These are phyloP conservation scores for Diaporthe amygdali DNA, from an alignment of 2,329 filamentous ascomycete species.

Conservation along the genomic window DNA sequence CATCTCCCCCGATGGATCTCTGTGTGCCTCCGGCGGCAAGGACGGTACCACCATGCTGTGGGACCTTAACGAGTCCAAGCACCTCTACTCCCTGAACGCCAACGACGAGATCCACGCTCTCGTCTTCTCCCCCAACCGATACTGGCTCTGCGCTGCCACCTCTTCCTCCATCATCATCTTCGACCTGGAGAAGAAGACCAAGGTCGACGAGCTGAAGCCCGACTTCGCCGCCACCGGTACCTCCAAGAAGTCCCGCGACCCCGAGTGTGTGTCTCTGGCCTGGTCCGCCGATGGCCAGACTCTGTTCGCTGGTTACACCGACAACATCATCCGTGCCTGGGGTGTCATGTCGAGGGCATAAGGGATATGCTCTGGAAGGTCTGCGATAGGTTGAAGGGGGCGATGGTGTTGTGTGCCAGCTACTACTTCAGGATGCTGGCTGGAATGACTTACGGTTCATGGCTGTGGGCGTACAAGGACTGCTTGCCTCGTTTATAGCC, in stretches of 20 bases:
- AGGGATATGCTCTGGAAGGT: slow-evolving; percentile 30
- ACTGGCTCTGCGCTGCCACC: slow-evolving; percentile 99
- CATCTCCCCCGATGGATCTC: slow-evolving; percentile 98
- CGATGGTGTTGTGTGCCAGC: slow-evolving; percentile 25
- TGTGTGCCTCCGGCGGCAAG: slow-evolving; percentile 99
- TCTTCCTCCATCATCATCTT: slow-evolving; percentile 99
- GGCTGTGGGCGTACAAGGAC: slow-evolving; percentile 40
- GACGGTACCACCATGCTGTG: slow-evolving; percentile 99
- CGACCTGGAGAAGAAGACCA: slow-evolving; percentile 99
- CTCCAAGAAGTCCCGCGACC: slow-evolving; percentile 94
- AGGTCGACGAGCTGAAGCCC: slow-evolving; percentile 99
- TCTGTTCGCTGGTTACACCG: slow-evolving; percentile 99
- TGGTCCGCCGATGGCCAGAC: slow-evolving; percentile 99
- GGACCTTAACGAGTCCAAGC: slow-evolving; percentile 99
- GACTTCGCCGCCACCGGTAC: slow-evolving; percentile 88
- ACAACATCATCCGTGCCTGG: slow-evolving; percentile 99
- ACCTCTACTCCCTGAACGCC: slow-evolving; percentile 99
- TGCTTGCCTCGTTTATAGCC: slow-evolving; percentile 41
- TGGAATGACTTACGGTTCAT: slow-evolving; percentile 32
- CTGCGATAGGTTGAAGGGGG: not conserved
- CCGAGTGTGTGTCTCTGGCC: slow-evolving; percentile 95
- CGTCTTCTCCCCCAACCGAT: slow-evolving; percentile 99
- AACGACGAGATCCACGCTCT: slow-evolving; percentile 99
- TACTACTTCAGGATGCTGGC: slow-evolving; percentile 23
- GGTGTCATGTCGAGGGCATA: slow-evolving; percentile 96